Percentiles rank a stretch among this genome's conserved stretches.
These are phyloP conservation scores for Yamadazyma triangularis DNA, from an alignment of 1,139 yeast species.

Conservation along the genomic window DNA sequence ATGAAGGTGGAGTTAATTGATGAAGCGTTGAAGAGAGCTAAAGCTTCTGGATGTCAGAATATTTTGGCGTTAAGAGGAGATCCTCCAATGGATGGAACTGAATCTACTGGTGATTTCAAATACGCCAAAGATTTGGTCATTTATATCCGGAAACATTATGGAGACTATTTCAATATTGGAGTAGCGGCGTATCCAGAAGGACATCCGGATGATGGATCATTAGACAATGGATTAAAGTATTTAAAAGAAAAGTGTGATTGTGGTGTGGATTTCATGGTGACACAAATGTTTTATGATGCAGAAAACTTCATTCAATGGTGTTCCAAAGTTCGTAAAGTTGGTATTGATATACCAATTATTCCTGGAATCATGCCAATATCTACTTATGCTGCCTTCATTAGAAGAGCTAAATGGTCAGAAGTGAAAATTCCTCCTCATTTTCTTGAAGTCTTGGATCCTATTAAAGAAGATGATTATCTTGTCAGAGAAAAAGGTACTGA, in stretches of 20 bases:
- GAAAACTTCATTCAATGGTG: conserved; percentile 87
- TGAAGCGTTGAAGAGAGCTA: conserved; percentile 80
- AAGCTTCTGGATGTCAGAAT: conserved; percentile 89
- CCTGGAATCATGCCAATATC: conserved; percentile 99
- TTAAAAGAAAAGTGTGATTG: conserved; percentile 87
- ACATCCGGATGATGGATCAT: conserved; percentile 76
- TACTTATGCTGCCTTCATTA: conserved; percentile 83
- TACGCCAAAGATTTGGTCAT: conserved; percentile 84
- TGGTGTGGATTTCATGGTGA: conserved; percentile 89
- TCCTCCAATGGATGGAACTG: conserved; percentile 70
- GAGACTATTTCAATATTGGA: conserved; percentile 82
- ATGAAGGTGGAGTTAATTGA: conserved; percentile 83
- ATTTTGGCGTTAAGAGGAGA: conserved; percentile 84
- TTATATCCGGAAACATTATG: conserved; percentile 68
- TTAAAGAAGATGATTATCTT: conserved; percentile 83
- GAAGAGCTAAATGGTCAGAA: conserved; percentile 94
- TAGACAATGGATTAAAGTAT: conserved; percentile 51
- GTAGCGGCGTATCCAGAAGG: conserved; percentile 98
- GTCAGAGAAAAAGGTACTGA: conserved; percentile 87
- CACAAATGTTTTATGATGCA: conserved; percentile 90
- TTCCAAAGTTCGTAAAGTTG: conserved; percentile 59
- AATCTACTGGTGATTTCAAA: conserved; percentile 60
- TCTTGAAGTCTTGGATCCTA: conserved; percentile 67
- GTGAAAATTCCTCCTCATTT: conserved; percentile 75
- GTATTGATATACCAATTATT: conserved; percentile 82